phyloP scores from a whole-genome alignment of 2,329 filamentous ascomycete genomes.

The Diaporthe australafricana region DNA sequence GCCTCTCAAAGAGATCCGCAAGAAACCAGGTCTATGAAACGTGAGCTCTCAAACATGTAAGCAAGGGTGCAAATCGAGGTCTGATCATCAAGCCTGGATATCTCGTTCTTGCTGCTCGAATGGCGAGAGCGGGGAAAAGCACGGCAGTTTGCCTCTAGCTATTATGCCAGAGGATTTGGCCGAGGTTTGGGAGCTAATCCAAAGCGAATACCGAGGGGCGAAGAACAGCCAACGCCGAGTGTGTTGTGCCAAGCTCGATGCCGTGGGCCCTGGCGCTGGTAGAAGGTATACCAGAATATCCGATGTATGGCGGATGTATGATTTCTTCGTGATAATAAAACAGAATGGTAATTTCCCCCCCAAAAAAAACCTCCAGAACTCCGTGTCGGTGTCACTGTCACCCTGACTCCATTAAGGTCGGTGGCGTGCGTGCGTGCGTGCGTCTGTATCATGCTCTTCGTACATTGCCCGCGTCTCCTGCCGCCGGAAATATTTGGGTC shows the following conservation, averaged over 20 bases:
- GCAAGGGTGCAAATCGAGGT: neutral
- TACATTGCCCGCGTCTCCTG: conserved; percentile 39
- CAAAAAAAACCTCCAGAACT: conserved; percentile 34
- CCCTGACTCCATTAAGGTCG: conserved; percentile 33
- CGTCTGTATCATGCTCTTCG: conserved; percentile 38
- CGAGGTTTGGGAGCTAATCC: conserved; percentile 8
- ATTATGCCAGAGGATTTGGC: neutral
- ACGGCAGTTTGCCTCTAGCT: neutral
- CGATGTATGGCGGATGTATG: conserved; percentile 32
- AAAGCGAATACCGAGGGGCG: conserved; percentile 9
- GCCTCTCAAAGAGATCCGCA: neutral
- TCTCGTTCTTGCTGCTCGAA: neutral
- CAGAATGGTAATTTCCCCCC: conserved; percentile 32
- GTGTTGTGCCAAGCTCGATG: neutral
- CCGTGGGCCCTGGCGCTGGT: conserved; percentile 1
- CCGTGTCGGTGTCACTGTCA: conserved; percentile 35
- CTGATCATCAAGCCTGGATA: neutral
- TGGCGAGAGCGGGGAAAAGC: neutral
- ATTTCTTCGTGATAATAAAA: conserved; percentile 32
- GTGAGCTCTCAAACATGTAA: conserved; percentile 18
- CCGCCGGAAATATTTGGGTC: conserved; percentile 31
- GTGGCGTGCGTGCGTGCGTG: conserved; percentile 32
- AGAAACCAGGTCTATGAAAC: conserved; percentile 31
- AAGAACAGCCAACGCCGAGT: neutral
- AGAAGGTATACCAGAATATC: conserved; percentile 35